Base-by-base conservation (phyloP, 805 yeast species). In the Nakazawaea anatomiae region DNA sequence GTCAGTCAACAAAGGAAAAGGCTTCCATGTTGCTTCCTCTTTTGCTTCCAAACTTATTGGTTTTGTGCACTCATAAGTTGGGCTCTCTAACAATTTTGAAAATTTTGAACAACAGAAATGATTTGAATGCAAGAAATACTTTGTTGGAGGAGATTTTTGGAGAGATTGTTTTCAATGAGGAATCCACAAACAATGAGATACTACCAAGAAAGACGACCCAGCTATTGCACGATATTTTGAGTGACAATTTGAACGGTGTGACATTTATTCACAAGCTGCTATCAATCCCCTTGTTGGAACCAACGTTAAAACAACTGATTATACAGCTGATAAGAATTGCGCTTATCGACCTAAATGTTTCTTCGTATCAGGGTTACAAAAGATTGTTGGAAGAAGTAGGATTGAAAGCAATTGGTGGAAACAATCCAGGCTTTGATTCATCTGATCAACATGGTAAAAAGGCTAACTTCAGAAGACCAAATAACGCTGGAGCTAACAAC, bases 341-440 rank as follows among this genome's bases (percentile, higher is more conserved):
- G 6, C 69, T 91, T 52, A 68, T 82, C 41, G 86, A 85, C 45
- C 66, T 78, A 59, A 80, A 79, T 52, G 74, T 85, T 39, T 59
- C 72, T 43, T 70, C 76, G 31, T 72, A 68, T 47, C 96, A 87
- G 63, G 87, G 86, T 36, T 88, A 89, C 67, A 87, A 88, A 62
- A 82, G 96, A 56, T 72, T 94, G 52, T 79, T 91, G 77, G 98
- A 92, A 58, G 98, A 92, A 66, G 92, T 90, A 55, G 97, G 97
- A 3, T 70, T 91, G 47, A 68, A 65, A 30, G 11, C 31, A 27
- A 52, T 10, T 4, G 41, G 48, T 41, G n/a, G 34, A 10, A 43
- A 44, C 29, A 36, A 45, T 12, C 25, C 30, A 10, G 29, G 18
- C n/a, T 29, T 34, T 18, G 42, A 28, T 25, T 35, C 39, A 6